phyloP scores from a whole-genome alignment of 495 filamentous ascomycete genomes.

The Massariosphaeria phaeospora region DNA sequence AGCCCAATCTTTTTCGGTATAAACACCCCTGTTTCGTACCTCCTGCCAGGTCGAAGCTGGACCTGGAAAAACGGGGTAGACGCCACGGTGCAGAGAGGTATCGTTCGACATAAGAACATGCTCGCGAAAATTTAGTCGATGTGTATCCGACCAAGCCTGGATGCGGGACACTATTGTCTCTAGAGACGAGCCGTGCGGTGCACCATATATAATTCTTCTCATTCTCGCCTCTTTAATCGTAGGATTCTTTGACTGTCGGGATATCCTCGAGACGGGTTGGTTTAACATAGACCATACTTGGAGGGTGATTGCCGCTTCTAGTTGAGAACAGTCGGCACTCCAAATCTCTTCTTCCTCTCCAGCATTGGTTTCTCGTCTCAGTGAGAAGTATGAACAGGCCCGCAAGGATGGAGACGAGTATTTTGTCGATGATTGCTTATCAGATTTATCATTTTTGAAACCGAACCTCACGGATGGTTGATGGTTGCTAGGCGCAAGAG shows the following conservation, averaged over 20 bases:
- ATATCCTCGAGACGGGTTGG: background rate
- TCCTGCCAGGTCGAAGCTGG: background rate
- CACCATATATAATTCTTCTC: background rate
- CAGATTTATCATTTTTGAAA: too few relatives aligned
- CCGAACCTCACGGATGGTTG: too few relatives aligned
- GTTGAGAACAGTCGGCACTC: background rate
- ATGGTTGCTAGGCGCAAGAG: too few relatives aligned
- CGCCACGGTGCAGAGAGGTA: too few relatives aligned
- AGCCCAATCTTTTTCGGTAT: background rate
- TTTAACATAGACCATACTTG: background rate
- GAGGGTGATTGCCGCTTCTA: background rate
- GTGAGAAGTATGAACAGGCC: background rate
- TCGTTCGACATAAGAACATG: too few relatives aligned
- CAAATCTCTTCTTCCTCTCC: background rate
- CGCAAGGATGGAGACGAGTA: too few relatives aligned
- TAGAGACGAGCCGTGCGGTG: background rate
- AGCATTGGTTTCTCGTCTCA: background rate
- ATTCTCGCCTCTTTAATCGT: background rate
- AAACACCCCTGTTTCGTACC: background rate
- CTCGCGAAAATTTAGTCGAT: background rate
- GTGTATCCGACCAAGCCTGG: background rate
- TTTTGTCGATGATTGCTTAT: too few relatives aligned
- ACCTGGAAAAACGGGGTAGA: too few relatives aligned
- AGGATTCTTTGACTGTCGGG: background rate
- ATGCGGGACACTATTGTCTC: background rate